Base-by-base conservation (phyloP, 2,329 filamentous ascomycete species). In the Lachnellula suecica region DNA sequence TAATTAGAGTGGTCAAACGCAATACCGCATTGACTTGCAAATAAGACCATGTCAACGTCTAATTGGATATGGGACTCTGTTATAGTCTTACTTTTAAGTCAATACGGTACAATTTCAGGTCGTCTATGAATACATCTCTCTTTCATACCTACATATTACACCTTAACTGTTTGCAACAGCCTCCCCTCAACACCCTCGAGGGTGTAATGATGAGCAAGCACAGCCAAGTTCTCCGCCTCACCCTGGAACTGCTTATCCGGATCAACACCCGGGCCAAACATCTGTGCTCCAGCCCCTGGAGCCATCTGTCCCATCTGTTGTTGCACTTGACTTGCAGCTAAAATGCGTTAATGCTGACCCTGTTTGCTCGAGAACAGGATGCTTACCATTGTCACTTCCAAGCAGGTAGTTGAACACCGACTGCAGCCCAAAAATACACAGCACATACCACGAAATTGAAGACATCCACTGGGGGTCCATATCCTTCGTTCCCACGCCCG, bases 401-500 rank as follows among this genome's bases (percentile, higher is more conserved):
- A 99, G 81, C 45, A 99, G 86, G 70, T 97, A 97, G 68, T 94
- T 96, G 71, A 99, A 99, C 52, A 99, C 92, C 49, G 93, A 91
- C 71, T 97, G 93, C 52, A 99, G 78, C 43, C 95, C 94, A 69
- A 99, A 97, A 59, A 99, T 85, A 66, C 95, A 97, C 61, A 99
- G 76, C 69, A 99, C 97, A 76, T 99, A 99, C 92, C 94, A 99
- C 54, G 91, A 96, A 71, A 99, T 85, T 72, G 91, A 96, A 1
- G 92, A 97, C 74, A 99, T 96, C 94, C 94, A 99, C 72, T 93
- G 83, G 10, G 96, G 94, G 68, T 99, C 95, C 75, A 99, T 86
- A 70, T 99, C 94, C 66, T 87, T 88, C 23, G 95, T 99, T 59
- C 91, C 91, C 41, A 99, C 93, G 64, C 94, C 94, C 38, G 93